These are phyloP conservation scores for Alternaria solani DNA, from an alignment of 2,329 filamentous ascomycete genomes.

Conservation along the genomic window DNA sequence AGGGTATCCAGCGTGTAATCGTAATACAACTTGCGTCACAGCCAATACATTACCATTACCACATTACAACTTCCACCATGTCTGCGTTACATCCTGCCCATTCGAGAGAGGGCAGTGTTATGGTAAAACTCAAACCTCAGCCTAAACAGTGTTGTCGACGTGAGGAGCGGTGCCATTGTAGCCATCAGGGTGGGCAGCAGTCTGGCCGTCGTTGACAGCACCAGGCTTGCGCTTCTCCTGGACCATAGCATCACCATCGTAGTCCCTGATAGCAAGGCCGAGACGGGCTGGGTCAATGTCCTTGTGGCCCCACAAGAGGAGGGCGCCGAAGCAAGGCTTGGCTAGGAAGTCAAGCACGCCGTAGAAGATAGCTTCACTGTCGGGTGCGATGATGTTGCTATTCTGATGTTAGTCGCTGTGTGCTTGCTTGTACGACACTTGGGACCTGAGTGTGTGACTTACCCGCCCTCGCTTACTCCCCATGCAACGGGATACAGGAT, in stretches of 20 bases:
- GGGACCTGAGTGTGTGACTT: background rate
- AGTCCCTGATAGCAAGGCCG: constrained; percentile 62
- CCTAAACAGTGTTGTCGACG: constrained; percentile 4
- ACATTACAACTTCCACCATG: background rate
- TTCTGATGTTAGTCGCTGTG: constrained; percentile 31
- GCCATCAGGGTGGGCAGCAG: background rate
- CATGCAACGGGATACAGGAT: constrained; percentile 69
- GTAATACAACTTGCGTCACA: background rate
- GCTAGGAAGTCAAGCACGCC: constrained; percentile 71
- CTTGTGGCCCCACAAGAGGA: constrained; percentile 70
- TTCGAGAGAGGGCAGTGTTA: background rate
- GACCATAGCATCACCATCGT: constrained; percentile 49
- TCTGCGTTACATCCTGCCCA: background rate
- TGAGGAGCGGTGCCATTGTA: constrained; percentile 2
- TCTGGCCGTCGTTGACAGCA: constrained; percentile 1
- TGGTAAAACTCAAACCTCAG: background rate
- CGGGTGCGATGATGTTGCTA: constrained; percentile 70
- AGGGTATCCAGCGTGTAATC: background rate
- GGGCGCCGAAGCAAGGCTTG: constrained; percentile 68
- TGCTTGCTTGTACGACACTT: no score
- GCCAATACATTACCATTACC: background rate
- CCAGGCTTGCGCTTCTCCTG: constrained; percentile 30
- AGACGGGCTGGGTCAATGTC: constrained; percentile 67
- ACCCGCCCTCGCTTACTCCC: constrained; percentile 64
- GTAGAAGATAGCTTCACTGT: constrained; percentile 74